A percentile compares a stretch with the other conserved stretches of the same genome.
phyloP scores from a whole-genome alignment of 352 stramenopile species.

The Pythium phragmitis region DNA sequence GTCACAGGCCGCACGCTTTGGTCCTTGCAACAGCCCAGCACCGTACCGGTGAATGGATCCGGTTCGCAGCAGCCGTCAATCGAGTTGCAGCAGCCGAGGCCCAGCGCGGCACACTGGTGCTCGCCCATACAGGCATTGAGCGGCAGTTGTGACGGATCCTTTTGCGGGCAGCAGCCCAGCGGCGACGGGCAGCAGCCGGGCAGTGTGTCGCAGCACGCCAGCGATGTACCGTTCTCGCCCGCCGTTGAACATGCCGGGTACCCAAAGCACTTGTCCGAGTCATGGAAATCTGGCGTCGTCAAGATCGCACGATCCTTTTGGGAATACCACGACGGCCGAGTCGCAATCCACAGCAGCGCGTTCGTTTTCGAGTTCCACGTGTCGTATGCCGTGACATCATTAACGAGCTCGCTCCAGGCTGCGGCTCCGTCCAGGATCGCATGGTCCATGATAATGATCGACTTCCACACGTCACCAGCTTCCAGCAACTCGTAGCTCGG shows the following conservation, averaged over 20 bases:
- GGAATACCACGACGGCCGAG: constrained; percentile 63
- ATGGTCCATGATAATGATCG: constrained; percentile 67
- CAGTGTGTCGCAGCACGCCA: constrained; percentile 65
- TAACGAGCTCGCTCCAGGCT: constrained; percentile 65
- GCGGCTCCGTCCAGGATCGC: constrained; percentile 57
- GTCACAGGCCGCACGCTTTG: constrained; percentile 27
- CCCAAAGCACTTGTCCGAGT: constrained; percentile 65
- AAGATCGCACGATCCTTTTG: constrained; percentile 39
- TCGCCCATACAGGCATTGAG: constrained; percentile 66
- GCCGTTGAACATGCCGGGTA: constrained; percentile 51
- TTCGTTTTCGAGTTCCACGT: constrained; percentile 78
- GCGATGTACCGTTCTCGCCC: constrained; percentile 54
- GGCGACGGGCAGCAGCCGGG: constrained; percentile 70
- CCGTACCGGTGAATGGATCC: constrained; percentile 39
- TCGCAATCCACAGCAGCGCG: constrained; percentile 73
- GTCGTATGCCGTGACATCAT: constrained; percentile 53
- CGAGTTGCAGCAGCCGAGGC: constrained; percentile 64
- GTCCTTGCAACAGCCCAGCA: constrained; percentile 71
- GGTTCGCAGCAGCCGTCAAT: constrained; percentile 71
- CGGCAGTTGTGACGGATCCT: constrained; percentile 38
- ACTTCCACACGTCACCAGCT: constrained; percentile 68
- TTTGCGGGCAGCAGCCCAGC: constrained; percentile 60
- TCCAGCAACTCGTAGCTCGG: constrained; percentile 41
- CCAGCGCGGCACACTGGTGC: constrained; percentile 53
- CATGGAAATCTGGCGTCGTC: constrained; percentile 32